phyloP scores from a whole-genome alignment of 306 rosid species.

The Trifolium repens region DNA sequence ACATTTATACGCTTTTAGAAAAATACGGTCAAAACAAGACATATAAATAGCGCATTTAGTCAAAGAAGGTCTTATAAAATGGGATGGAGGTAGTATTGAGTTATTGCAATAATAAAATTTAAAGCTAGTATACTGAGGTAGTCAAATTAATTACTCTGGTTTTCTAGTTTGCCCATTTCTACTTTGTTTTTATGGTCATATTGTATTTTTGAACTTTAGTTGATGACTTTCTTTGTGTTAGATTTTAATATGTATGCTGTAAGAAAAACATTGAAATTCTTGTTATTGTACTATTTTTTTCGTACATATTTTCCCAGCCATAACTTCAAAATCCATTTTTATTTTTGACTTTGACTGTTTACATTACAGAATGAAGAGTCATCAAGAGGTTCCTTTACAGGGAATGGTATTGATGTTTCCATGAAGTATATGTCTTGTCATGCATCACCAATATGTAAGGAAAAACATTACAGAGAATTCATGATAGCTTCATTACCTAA shows the following conservation, averaged over 20 bases:
- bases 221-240: conserved; percentile 25
- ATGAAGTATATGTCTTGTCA: conserved; percentile 62
- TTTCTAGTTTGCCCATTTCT: conserved; percentile 30
- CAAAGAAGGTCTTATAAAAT: no score
- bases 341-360: conserved; percentile 46
- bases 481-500: conserved; percentile 75
- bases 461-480: conserved; percentile 80
- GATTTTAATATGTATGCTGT: conserved; percentile 20
- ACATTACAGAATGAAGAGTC: conserved; percentile 54
- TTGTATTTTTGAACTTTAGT: conserved; percentile 39
- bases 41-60: no score
- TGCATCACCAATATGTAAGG: conserved; percentile 82
- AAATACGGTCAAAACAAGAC: no score
- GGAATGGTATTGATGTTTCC: conserved; percentile 55
- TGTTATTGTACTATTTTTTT: conserved; percentile 27
- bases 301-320: conserved; percentile 21
- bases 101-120: conserved; percentile 26
- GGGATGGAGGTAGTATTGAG: no score
- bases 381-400: conserved; percentile 41
- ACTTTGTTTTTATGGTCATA: conserved; percentile 21
- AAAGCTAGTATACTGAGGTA: conserved; percentile 25
- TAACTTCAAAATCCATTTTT: conserved; percentile 23
- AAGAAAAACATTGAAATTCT: conserved; percentile 21
- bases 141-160: conserved; percentile 7
- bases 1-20: no score